Percentiles rank a stretch among this genome's conserved stretches.
phyloP scores from a whole-genome alignment of 2,329 filamentous ascomycete genomes.

The Shiraia bambusicola region DNA sequence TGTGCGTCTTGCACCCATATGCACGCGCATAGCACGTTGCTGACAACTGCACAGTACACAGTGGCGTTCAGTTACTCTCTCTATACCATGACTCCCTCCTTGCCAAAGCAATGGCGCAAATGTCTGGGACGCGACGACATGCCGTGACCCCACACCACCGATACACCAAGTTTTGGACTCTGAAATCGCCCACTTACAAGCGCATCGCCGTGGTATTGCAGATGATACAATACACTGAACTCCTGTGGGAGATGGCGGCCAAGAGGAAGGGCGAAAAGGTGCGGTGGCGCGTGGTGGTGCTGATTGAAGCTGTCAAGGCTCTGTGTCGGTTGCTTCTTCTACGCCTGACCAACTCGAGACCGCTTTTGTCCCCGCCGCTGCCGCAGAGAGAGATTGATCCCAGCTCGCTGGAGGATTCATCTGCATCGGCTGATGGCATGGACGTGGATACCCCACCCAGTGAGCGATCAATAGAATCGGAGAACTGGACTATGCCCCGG shows the following conservation, averaged over 20 bases:
- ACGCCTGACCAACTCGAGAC: constrained; percentile 78
- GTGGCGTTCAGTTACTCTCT: constrained; percentile 83
- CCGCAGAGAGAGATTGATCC: constrained; percentile 83
- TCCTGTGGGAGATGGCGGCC: constrained; percentile 96
- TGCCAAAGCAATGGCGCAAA: constrained; percentile 60
- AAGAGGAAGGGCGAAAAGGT: constrained; percentile 79
- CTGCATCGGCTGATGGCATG: constrained; percentile 50
- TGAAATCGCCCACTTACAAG: constrained; percentile 69
- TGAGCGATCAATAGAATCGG: constrained; percentile 45
- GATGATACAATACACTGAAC: constrained; percentile 90
- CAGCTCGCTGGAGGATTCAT: constrained; percentile 56
- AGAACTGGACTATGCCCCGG: constrained; percentile 85
- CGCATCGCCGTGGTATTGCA: constrained; percentile 80
- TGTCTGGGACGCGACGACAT: constrained; percentile 56
- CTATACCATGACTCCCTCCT: constrained; percentile 92
- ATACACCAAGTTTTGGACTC: constrained; percentile 65
- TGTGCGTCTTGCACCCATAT: constrained; percentile 47
- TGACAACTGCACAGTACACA: constrained; percentile 62
- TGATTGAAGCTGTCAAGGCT: constrained; percentile 85
- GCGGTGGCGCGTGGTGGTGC: constrained; percentile 82
- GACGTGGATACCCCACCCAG: constrained; percentile 52
- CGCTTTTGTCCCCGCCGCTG: constrained; percentile 78
- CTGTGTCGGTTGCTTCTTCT: constrained; percentile 78
- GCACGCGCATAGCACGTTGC: constrained; percentile 7
- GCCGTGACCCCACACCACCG: constrained; percentile 60